Conservation (phyloP, 2,329 filamentous ascomycete genomes). For the Colletotrichum orchidophilum region DNA sequence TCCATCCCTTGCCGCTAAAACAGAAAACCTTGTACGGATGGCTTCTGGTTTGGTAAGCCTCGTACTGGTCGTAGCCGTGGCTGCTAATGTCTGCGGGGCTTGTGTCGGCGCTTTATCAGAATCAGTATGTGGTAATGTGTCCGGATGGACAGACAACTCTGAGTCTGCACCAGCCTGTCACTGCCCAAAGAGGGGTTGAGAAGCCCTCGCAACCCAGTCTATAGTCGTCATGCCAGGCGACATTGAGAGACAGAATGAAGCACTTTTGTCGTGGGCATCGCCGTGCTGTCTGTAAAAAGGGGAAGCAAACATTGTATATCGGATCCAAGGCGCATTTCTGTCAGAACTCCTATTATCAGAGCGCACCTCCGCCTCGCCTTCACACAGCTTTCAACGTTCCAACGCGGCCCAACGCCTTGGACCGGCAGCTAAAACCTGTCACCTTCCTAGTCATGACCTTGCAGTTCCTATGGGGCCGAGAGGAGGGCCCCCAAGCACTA, state of each 20-base stretch:
- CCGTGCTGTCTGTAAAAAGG: neutral
- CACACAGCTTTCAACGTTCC: neutral
- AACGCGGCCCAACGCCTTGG: neutral
- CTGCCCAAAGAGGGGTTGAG: neutral
- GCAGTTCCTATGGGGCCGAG: neutral
- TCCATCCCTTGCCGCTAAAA: neutral
- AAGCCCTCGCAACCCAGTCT: neutral
- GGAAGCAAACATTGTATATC: neutral
- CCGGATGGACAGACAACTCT: neutral
- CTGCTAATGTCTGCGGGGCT: neutral
- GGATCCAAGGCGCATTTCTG: neutral
- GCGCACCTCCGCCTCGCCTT: neutral
- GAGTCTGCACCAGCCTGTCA: neutral
- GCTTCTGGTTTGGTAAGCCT: neutral
- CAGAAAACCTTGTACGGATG: neutral
- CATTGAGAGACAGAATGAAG: neutral
- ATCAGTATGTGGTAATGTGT: neutral
- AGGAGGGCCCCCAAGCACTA: neutral
- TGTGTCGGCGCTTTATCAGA: neutral
- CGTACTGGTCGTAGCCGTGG: neutral
- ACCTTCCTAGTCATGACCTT: conserved; percentile 22
- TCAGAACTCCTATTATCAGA: neutral
- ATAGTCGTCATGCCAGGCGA: neutral
- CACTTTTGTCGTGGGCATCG: neutral
- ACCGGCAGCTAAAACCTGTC: neutral